These are phyloP conservation scores for Tulasnella sp. DNA, from an alignment of 768 basidiomycete genomes.

Conservation along the genomic window DNA sequence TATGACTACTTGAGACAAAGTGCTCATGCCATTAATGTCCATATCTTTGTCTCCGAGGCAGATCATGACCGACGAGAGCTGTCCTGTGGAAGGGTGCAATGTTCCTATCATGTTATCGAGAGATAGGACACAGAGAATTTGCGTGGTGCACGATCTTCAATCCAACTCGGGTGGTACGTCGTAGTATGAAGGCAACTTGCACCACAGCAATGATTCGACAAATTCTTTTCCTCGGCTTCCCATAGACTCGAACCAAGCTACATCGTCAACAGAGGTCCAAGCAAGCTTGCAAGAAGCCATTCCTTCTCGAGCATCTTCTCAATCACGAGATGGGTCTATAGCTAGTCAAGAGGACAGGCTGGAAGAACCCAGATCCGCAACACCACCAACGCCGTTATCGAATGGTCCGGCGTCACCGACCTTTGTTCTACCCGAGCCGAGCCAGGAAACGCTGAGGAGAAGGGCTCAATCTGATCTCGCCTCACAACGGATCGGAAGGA, in stretches of 20 bases:
- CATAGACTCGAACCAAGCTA: background rate
- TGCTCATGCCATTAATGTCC: background rate
- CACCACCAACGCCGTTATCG: conserved; percentile 63
- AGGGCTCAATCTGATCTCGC: conserved; percentile 74
- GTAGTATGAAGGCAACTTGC: background rate
- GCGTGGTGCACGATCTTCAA: conserved; percentile 42
- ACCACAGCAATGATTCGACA: background rate
- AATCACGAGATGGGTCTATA: background rate
- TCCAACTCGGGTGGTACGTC: conserved; percentile 19
- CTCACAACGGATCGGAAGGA: conserved; percentile 65
- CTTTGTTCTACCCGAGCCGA: conserved; percentile 41
- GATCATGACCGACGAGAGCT: conserved; percentile 53
- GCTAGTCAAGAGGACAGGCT: background rate
- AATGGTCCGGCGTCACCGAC: conserved; percentile 47
- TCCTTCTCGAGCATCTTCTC: background rate
- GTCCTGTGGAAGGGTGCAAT: conserved; percentile 30
- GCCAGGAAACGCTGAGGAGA: conserved; percentile 51
- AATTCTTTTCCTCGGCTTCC: conserved; percentile 16
- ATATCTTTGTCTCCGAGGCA: conserved; percentile 24
- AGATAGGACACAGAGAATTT: conserved; percentile 32
- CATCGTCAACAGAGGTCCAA: background rate
- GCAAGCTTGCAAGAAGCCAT: background rate
- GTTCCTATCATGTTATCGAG: conserved; percentile 72
- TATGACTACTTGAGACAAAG: background rate
- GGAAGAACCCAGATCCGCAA: background rate